Conservation (phyloP, 169 alveolate genomes). For the Plasmodium gaboni region DNA sequence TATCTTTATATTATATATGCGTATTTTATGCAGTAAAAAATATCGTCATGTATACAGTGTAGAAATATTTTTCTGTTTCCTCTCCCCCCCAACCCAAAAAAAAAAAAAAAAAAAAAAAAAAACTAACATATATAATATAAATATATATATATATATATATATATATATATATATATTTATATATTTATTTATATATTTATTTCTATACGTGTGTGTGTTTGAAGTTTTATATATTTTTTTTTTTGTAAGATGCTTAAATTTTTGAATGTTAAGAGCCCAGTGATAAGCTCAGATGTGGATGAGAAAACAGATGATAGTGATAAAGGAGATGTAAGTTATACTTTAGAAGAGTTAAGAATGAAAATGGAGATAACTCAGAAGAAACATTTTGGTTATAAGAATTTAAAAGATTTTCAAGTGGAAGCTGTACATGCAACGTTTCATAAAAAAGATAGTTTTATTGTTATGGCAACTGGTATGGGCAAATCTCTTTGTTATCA, state of each 20-base stretch:
- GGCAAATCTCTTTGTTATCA: conserved; percentile 96
- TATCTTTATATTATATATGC: too few species aligned
- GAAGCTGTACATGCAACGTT: conserved; percentile 95
- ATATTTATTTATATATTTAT: background rate
- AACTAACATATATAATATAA: too few species aligned
- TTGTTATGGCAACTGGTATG: conserved; percentile 99
- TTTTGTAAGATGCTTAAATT: conserved; percentile 25
- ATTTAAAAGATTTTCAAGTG: conserved; percentile 84
- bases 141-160: too few species aligned
- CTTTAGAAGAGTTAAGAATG: conserved; percentile 42
- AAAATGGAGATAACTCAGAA: conserved; percentile 70
- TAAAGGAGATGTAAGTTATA: background rate
- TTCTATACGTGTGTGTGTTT: background rate
- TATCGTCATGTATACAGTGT: too few species aligned
- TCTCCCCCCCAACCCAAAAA: too few species aligned
- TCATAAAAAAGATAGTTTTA: conserved; percentile 93
- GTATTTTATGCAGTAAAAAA: too few species aligned
- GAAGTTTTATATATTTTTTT: background rate
- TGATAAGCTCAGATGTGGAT: conserved; percentile 17
- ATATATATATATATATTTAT: background rate
- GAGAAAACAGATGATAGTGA: conserved; percentile 8
- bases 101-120: too few species aligned
- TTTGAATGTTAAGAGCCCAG: background rate
- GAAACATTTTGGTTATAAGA: conserved; percentile 62
- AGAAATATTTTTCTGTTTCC: too few species aligned